These are phyloP conservation scores for Colletotrichum spaethianum DNA, from an alignment of 2,329 filamentous ascomycete species.

Conservation along the genomic window DNA sequence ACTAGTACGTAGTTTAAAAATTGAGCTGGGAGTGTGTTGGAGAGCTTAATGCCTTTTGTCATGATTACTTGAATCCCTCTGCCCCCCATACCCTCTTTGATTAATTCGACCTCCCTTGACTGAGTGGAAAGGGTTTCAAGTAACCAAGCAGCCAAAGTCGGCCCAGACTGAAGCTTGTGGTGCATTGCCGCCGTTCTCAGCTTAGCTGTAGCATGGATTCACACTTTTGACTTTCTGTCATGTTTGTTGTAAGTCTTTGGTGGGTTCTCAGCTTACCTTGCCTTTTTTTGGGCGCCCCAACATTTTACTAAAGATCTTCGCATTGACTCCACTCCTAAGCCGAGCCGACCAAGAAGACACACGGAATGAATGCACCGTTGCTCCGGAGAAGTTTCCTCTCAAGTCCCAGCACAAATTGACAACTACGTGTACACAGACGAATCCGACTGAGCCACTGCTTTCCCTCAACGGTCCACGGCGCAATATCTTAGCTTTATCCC, in stretches of 20 bases:
- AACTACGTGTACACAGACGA: too few relatives aligned
- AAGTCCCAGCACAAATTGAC: too few relatives aligned
- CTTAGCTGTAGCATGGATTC: neutral
- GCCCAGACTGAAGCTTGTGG: neutral
- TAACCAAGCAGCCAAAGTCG: neutral
- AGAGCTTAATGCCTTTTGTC: neutral
- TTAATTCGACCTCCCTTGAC: conserved; percentile 13
- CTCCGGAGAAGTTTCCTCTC: too few relatives aligned
- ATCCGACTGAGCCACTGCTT: too few relatives aligned
- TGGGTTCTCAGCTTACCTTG: neutral
- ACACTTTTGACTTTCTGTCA: neutral
- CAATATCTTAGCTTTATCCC: neutral
- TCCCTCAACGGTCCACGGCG: too few relatives aligned
- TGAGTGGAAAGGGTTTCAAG: neutral
- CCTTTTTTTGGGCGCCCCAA: neutral
- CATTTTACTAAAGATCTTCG: neutral
- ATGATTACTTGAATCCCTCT: conserved; percentile 10
- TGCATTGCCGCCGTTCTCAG: neutral
- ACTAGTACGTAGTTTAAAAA: neutral
- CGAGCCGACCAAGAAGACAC: neutral
- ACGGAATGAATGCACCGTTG: too few relatives aligned
- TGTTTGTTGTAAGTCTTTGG: neutral
- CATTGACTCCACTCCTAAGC: neutral
- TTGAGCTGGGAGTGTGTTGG: conserved; percentile 6
- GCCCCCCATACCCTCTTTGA: neutral